Conservation (phyloP, 768 basidiomycete species). For the Mycena pura region DNA sequence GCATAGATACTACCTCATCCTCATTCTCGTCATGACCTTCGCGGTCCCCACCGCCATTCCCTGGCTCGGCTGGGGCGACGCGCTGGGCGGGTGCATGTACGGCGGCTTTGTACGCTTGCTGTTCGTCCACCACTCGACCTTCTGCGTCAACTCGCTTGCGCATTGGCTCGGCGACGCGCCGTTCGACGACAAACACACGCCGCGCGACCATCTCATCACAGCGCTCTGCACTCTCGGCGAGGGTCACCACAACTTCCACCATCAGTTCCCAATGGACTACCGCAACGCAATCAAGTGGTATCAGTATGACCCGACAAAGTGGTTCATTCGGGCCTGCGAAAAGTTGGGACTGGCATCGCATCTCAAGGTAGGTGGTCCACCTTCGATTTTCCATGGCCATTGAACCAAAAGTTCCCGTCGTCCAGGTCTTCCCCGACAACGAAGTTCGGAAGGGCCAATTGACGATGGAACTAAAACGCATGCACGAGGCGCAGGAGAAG, state of each 20-base stretch:
- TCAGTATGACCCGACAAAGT: conserved; percentile 92
- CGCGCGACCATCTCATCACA: conserved; percentile 89
- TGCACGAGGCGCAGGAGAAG: conserved; percentile 77
- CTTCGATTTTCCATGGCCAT: neutral
- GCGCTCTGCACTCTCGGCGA: conserved; percentile 92
- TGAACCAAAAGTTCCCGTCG: neutral
- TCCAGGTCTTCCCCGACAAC: conserved; percentile 58
- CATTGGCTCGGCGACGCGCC: conserved; percentile 95
- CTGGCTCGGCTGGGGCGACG: conserved; percentile 85
- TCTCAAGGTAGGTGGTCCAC: conserved; percentile 54
- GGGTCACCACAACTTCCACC: conserved; percentile 99
- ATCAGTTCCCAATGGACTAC: no score
- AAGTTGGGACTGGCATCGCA: conserved; percentile 73
- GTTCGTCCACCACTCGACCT: conserved; percentile 94
- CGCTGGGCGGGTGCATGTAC: conserved; percentile 83
- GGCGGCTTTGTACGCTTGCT: conserved; percentile 78
- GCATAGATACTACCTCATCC: conserved; percentile 76
- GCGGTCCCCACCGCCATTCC: conserved; percentile 78
- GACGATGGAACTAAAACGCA: conserved; percentile 91
- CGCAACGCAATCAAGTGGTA: conserved; percentile 96
- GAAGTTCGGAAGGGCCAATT: conserved; percentile 86
- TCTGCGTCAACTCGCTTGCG: conserved; percentile 96
- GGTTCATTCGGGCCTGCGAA: conserved; percentile 78
- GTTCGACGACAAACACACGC: conserved; percentile 95
- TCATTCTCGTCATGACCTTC: conserved; percentile 76